These are phyloP conservation scores for Roridomyces roridus DNA, from an alignment of 768 basidiomycete genomes.

Conservation along the genomic window DNA sequence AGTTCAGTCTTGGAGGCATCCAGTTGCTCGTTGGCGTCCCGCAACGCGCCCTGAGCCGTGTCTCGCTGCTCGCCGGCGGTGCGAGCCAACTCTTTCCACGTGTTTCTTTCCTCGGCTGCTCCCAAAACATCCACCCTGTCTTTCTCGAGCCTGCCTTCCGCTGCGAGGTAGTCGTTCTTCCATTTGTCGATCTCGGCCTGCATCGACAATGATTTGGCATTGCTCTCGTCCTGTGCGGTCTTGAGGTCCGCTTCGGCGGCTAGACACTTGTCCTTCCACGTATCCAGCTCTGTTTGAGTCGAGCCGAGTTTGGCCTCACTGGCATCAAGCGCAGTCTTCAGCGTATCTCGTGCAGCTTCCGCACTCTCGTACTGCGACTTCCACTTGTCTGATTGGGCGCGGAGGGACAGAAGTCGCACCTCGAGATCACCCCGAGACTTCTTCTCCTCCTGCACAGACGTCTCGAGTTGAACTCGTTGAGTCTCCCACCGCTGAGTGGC, in stretches of 20 bases:
- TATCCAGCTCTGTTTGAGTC: not conserved
- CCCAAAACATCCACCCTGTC: not conserved
- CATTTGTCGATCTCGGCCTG: not conserved
- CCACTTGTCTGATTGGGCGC: not conserved
- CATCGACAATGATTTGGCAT: not conserved
- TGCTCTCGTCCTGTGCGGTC: not conserved
- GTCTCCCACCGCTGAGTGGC: not conserved
- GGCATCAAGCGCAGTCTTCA: not conserved
- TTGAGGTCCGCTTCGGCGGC: not conserved
- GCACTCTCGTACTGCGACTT: not conserved
- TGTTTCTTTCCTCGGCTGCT: not conserved
- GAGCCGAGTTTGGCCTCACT: not conserved
- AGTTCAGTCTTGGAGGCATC: not conserved
- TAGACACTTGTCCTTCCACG: slow-evolving; percentile 7
- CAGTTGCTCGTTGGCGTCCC: not conserved
- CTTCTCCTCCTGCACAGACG: not conserved
- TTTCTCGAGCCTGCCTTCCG: not conserved
- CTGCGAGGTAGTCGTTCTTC: not conserved
- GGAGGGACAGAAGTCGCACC: not conserved
- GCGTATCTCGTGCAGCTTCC: slow-evolving; percentile 3
- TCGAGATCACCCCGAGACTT: not conserved
- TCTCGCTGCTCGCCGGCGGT: not conserved
- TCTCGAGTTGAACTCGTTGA: not conserved
- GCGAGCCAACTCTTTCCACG: not conserved
- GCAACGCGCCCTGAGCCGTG: not conserved